These are phyloP conservation scores for Phlebiopsis flavidoalba DNA, from an alignment of 768 basidiomycete genomes.

Conservation along the genomic window DNA sequence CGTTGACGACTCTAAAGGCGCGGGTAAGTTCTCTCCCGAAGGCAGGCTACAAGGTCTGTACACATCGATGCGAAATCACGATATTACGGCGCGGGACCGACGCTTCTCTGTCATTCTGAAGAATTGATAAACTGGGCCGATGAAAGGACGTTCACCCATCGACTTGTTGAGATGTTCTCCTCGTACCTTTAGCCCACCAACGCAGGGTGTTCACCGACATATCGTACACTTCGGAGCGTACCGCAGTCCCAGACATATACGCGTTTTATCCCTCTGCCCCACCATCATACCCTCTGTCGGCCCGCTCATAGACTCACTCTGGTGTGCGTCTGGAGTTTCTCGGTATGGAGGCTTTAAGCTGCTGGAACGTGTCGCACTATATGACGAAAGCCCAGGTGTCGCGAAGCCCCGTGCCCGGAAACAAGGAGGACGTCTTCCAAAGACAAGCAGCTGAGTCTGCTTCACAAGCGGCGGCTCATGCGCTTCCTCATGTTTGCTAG, in stretches of 20 bases:
- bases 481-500: conserved; percentile 82
- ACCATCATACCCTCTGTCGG: conserved; percentile 77
- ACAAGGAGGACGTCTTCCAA: conserved; percentile 94
- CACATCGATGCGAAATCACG: conserved; percentile 81
- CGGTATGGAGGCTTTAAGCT: conserved; percentile 90
- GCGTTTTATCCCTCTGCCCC: conserved; percentile 82
- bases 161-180: conserved; percentile 6
- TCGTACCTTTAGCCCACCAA: conserved; percentile 24
- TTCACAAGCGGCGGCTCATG: conserved; percentile 90
- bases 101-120: conserved; percentile 74
- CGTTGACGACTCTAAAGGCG: conserved; percentile 7
- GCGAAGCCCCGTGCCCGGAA: conserved; percentile 71
- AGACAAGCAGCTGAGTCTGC: conserved; percentile 63
- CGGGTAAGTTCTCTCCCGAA: conserved; percentile 75
- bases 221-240: conserved; percentile 36
- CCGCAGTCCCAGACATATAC: conserved; percentile 69
- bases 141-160: conserved; percentile 16
- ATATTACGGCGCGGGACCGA: conserved; percentile 85
- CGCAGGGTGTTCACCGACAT: conserved; percentile 36
- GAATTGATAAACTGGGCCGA: conserved; percentile 75
- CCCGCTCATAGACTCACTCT: conserved; percentile 69
- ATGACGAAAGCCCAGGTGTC: conserved; percentile 37
- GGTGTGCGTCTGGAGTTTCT: conserved; percentile 74
- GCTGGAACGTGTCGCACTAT: conserved; percentile 64
- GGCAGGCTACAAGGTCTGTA: conserved; percentile 79